These are phyloP conservation scores for Litchi chinensis DNA, from an alignment of 345 rosid genomes.

Conservation along the genomic window DNA sequence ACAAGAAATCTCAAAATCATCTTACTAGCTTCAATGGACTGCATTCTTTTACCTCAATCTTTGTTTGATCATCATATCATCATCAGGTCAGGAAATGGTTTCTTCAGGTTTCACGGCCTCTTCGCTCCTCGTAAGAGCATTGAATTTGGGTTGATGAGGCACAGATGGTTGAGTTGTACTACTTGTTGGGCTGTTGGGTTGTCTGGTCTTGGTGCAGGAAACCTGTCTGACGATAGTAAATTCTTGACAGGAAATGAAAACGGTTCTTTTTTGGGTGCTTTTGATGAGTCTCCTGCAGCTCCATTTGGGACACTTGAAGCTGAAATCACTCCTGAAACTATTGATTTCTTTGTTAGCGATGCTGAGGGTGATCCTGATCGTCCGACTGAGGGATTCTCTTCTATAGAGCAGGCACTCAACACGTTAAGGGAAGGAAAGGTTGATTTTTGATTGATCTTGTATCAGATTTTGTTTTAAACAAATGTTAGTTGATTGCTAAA, in stretches of 20 bases:
- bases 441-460: not conserved
- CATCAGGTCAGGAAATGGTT: conserved; percentile 43
- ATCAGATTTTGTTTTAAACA: too few species aligned
- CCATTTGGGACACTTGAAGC: conserved; percentile 54
- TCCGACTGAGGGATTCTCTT: conserved; percentile 73
- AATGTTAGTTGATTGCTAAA: not conserved
- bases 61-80: conserved; percentile 26
- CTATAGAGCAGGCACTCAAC: conserved; percentile 64
- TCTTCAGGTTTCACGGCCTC: conserved; percentile 41
- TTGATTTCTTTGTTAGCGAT: conserved; percentile 85
- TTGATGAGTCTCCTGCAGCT: conserved; percentile 39
- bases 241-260: conserved; percentile 38
- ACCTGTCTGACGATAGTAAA: conserved; percentile 43
- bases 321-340: conserved; percentile 63
- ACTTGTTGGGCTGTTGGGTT: conserved; percentile 40
- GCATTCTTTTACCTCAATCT: conserved; percentile 17
- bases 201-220: conserved; percentile 42
- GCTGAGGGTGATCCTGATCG: conserved; percentile 92
- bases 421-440: conserved; percentile 75
- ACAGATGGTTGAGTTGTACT: conserved; percentile 34
- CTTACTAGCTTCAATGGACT: conserved; percentile 46
- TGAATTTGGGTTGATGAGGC: conserved; percentile 29
- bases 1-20: not conserved
- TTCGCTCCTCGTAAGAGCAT: conserved; percentile 24
- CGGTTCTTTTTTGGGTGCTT: conserved; percentile 41